Evolutionary conservation across 768 basidiomycete genomes (phyloP).

Genomic region (Exsudoporus frostii): DNA sequence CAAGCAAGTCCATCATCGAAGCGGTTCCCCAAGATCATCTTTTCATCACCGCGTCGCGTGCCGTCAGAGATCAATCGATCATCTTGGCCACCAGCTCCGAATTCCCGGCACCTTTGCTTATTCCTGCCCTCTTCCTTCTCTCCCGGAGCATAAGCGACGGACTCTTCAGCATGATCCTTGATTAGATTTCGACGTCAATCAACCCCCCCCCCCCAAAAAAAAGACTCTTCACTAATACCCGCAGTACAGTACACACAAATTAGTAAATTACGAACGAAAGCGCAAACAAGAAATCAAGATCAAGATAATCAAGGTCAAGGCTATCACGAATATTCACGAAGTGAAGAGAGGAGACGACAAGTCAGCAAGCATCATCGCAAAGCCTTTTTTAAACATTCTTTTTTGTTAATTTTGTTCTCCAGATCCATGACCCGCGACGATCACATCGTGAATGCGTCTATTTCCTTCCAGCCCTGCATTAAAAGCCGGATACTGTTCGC

Average conservation of each 20-base stretch:
- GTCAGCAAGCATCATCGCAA: background rate
- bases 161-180: background rate
- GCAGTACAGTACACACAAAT: background rate
- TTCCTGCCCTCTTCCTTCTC: no score
- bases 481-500: slow-evolving; percentile 22
- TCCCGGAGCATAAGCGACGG: no score
- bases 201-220: no score
- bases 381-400: background rate
- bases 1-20: no score
- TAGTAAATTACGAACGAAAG: background rate
- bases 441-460: slow-evolving; percentile 35
- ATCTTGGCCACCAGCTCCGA: no score
- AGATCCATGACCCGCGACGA: background rate
- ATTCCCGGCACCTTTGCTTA: no score
- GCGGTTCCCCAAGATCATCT: no score
- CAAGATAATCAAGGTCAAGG: background rate
- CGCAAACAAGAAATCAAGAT: background rate
- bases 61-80: no score
- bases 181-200: background rate
- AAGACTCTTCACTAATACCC: no score
- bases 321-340: background rate
- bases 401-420: background rate
- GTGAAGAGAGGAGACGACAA: background rate
- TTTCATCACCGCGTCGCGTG: no score
- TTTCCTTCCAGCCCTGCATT: slow-evolving; percentile 31